Evolutionary conservation across 108 stramenopile species (phyloP).

Genomic region (Nitzschia sp.): DNA sequence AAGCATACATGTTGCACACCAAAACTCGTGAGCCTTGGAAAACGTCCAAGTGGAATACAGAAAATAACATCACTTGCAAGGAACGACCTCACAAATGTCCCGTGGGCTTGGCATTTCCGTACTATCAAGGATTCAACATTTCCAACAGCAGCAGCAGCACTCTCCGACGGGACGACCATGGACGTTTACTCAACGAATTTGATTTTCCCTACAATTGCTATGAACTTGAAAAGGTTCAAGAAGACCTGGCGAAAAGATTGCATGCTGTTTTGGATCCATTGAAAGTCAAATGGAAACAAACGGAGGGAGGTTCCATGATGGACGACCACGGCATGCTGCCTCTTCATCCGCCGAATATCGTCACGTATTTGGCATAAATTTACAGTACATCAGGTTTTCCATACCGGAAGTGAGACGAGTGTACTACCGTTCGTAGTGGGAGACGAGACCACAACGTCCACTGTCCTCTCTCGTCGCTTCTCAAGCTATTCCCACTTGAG

Average conservation of each 20-base stretch:
- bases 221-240: neutral
- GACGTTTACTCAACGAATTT: neutral
- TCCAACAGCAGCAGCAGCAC: neutral
- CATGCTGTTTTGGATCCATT: conserved; percentile 1
- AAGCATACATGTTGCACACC: conserved; percentile 81
- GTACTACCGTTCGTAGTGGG: no score
- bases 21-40: conserved; percentile 47
- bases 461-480: no score
- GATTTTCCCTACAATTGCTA: conserved; percentile 21
- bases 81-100: conserved; percentile 8
- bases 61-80: neutral
- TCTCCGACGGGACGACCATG: neutral
- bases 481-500: no score
- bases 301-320: no score
- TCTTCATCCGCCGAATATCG: no score
- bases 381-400: no score
- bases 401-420: no score
- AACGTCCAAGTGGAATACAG: conserved; percentile 6
- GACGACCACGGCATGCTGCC: no score
- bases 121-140: neutral
- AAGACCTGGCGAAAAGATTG: neutral
- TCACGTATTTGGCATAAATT: no score
- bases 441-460: no score
- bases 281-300: neutral
- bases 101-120: conserved; percentile 7